Base-by-base conservation (phyloP, 257 asterid genomes). In the Forsythia viridissima region DNA sequence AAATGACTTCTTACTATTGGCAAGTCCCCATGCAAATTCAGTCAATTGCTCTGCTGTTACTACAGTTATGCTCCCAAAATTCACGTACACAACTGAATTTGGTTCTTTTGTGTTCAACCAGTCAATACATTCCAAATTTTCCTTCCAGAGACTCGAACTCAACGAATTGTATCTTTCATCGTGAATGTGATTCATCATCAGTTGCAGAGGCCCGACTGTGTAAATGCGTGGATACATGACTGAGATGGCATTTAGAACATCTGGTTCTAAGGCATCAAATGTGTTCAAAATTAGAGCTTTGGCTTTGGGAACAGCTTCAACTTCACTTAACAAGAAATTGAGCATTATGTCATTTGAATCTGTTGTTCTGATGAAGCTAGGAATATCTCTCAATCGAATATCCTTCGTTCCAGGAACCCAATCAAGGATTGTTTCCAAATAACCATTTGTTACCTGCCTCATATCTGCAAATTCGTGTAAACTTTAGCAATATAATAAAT, bases 11-110 rank as follows among this genome's bases (percentile, higher is more conserved):
- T 77, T 78, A 69, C 89, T 85, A 2, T 81, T 82, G 0, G 92
- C 91, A 0, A 88, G 84, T 10, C 92, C 92, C 91, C 91, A 88
- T 0, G 94, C 92, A 16, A 90, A 85, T 42, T 90, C 94, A 0
- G 77, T 77, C 34, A 90, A 71, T 40, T 90, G 94, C 5, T 79
- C 70, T 0, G 88, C 80, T 0, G 89, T 85, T 76, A 90, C 75
- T 1, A 86, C 87, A 0, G 91, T 86, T 38, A 90, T 83, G 83
- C 92, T 85, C n/a, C 92, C 92, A 37, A 89, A 89, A 21, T 90
- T 90, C 6, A 90, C 93, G 42, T 86, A 86, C 21, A 89, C 88
- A 0, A 89, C 92, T 2, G 93, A 88, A 1, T 36, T 76, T 1
- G 89, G 79, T 18, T 73, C 83, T 74, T 77, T 83, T 0, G 41